Percentiles rank a stretch among this genome's conserved stretches.
Evolutionary conservation across 2,329 filamentous ascomycete species (phyloP).

Genomic region (Exophiala xenobiotica): DNA sequence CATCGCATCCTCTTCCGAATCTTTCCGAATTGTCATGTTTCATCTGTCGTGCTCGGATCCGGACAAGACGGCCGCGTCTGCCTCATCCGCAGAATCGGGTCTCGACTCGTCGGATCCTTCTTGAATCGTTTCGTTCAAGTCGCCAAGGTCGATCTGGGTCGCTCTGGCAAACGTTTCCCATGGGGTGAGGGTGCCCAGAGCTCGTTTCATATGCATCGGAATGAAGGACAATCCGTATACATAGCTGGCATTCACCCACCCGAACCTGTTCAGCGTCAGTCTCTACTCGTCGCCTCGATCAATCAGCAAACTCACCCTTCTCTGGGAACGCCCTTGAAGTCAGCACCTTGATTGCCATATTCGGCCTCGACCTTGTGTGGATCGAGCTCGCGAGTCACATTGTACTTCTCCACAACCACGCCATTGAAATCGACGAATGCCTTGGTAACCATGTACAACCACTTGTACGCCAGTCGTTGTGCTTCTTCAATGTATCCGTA

Average conservation of each 20-base stretch:
- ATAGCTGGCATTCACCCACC: constrained; percentile 98
- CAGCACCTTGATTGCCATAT: constrained; percentile 93
- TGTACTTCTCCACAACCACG: constrained; percentile 97
- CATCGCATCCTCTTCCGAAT: not conserved
- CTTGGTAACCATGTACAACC: constrained; percentile 98
- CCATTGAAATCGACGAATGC: constrained; percentile 98
- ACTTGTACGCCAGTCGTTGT: constrained; percentile 87
- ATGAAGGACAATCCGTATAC: constrained; percentile 88
- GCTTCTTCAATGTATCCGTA: constrained; percentile 92
- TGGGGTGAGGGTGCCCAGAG: constrained; percentile 81
- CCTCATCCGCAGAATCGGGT: constrained; percentile 21
- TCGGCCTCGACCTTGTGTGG: constrained; percentile 94
- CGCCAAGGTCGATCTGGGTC: constrained; percentile 36
- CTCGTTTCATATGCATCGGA: constrained; percentile 83
- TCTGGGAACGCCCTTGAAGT: constrained; percentile 92
- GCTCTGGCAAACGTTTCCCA: constrained; percentile 80
- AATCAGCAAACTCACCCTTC: constrained; percentile 71
- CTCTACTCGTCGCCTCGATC: not conserved
- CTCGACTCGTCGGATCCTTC: constrained; percentile 27
- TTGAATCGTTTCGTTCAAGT: constrained; percentile 24
- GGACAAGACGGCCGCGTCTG: constrained; percentile 9
- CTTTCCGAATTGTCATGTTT: not conserved
- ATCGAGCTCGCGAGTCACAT: constrained; percentile 85
- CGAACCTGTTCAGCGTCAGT: constrained; percentile 63
- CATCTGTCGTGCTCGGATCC: constrained; percentile 8